A percentile compares a stretch with the other conserved stretches of the same genome.
phyloP scores from a whole-genome alignment of 345 rosid genomes.

The Ailanthus altissimus region DNA sequence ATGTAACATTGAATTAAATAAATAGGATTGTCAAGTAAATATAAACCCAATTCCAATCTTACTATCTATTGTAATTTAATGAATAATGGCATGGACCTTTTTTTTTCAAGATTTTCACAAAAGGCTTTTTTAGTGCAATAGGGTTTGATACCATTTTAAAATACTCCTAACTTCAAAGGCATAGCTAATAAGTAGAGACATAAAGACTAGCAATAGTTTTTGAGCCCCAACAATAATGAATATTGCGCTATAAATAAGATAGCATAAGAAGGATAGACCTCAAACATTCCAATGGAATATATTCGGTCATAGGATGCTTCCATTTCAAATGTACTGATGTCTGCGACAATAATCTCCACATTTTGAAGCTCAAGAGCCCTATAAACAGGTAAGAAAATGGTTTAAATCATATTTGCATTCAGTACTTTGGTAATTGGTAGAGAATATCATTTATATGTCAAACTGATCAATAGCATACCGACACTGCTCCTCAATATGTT shows the following conservation, averaged over 20 bases:
- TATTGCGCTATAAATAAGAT: neutral
- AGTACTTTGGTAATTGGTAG: neutral
- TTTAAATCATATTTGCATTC: neutral
- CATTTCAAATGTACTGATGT: conserved; percentile 77
- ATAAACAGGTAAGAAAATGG: conserved; percentile 9
- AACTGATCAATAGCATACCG: conserved; percentile 37
- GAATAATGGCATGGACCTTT: neutral
- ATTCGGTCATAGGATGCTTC: conserved; percentile 67
- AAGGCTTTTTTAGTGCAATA: neutral
- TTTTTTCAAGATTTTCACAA: neutral
- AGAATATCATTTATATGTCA: neutral
- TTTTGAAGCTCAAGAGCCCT: conserved; percentile 66
- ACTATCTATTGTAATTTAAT: neutral
- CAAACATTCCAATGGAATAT: conserved; percentile 86
- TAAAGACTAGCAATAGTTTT: neutral
- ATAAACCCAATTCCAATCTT: neutral
- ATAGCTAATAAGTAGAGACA: neutral
- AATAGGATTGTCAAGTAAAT: neutral
- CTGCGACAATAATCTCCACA: conserved; percentile 76
- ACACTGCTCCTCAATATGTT: conserved; percentile 59
- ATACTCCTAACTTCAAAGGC: neutral
- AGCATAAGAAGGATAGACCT: conserved; percentile 42
- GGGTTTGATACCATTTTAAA: neutral
- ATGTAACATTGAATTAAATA: neutral
- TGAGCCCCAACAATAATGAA: neutral